Conservation (phyloP, 495 filamentous ascomycete species). For the Aspergillus coremiiformis region DNA sequence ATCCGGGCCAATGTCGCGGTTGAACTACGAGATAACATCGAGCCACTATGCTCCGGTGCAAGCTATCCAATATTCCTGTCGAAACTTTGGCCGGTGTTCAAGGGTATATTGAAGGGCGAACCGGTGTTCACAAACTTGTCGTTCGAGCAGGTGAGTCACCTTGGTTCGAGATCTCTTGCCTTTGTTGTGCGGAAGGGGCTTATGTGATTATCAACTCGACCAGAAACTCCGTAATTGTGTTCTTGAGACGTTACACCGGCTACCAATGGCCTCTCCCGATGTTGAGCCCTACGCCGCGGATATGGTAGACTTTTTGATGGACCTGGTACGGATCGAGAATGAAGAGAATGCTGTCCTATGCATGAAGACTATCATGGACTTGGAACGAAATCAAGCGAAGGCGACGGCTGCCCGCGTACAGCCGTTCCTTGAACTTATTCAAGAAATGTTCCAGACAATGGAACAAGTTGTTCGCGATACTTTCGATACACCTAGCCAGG, state of each 20-base stretch:
- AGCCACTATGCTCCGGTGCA: slow-evolving; percentile 56
- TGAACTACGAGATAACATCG: slow-evolving; percentile 78
- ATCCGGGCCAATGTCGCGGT: slow-evolving; percentile 67
- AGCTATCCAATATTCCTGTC: slow-evolving; percentile 71
- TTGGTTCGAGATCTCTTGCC: neutral
- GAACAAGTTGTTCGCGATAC: slow-evolving; percentile 89
- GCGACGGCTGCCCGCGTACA: slow-evolving; percentile 74
- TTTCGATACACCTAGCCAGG: slow-evolving; percentile 66
- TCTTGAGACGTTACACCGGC: slow-evolving; percentile 87
- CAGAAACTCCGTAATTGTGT: slow-evolving; percentile 86
- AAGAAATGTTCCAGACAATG: slow-evolving; percentile 91
- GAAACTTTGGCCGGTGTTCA: slow-evolving; percentile 84
- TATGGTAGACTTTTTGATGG: slow-evolving; percentile 83
- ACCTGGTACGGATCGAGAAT: slow-evolving; percentile 81
- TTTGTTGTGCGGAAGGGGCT: neutral
- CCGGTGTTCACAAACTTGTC: slow-evolving; percentile 88
- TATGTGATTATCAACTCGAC: slow-evolving; percentile 10
- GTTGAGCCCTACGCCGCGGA: slow-evolving; percentile 81
- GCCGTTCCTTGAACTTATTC: slow-evolving; percentile 81
- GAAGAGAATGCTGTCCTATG: slow-evolving; percentile 97
- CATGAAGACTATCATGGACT: slow-evolving; percentile 96
- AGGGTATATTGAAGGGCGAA: slow-evolving; percentile 73
- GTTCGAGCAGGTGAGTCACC: slow-evolving; percentile 61
- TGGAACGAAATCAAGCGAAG: slow-evolving; percentile 86
- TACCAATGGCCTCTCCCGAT: slow-evolving; percentile 76